A percentile compares a stretch with the other conserved stretches of the same genome.
These are phyloP conservation scores for Kitagawia praeruptora DNA, from an alignment of 129 eudicot genomes.

Conservation along the genomic window DNA sequence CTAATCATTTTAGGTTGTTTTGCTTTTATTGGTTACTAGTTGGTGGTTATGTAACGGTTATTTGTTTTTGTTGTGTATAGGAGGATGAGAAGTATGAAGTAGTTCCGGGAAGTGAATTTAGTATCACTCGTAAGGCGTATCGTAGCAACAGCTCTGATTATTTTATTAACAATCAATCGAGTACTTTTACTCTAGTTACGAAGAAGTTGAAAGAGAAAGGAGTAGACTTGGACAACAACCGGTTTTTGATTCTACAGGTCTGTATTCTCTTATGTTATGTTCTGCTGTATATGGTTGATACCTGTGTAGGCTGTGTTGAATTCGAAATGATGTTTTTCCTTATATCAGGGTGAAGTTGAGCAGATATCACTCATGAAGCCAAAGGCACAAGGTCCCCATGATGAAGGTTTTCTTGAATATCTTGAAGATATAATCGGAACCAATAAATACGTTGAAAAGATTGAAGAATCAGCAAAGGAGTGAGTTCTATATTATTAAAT, in stretches of 20 bases:
- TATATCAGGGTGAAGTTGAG: constrained; percentile 86
- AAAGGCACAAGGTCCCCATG: constrained; percentile 88
- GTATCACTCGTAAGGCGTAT: constrained; percentile 76
- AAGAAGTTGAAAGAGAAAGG: constrained; percentile 82
- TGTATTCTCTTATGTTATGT: background rate
- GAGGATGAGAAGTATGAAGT: constrained; percentile 73
- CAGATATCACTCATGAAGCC: constrained; percentile 98
- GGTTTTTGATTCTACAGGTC: constrained; percentile 96
- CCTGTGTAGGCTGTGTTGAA: too few relatives aligned
- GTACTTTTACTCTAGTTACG: constrained; percentile 85
- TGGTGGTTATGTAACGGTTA: too few relatives aligned
- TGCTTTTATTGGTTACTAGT: background rate
- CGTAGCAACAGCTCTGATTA: constrained; percentile 79
- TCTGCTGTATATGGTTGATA: background rate
- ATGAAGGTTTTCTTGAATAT: constrained; percentile 96
- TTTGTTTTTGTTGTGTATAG: constrained; percentile 31
- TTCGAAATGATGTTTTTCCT: background rate
- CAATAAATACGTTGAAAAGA: constrained; percentile 76
- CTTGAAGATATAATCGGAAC: constrained; percentile 96
- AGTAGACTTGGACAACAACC: constrained; percentile 92
- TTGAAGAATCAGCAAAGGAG: constrained; percentile 81
- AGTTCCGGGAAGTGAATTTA: constrained; percentile 82
- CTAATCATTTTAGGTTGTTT: background rate
- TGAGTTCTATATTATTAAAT: constrained; percentile 25
- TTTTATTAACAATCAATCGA: constrained; percentile 57